phyloP scores from a whole-genome alignment of 805 yeast species.

The Yarrowia divulgata region DNA sequence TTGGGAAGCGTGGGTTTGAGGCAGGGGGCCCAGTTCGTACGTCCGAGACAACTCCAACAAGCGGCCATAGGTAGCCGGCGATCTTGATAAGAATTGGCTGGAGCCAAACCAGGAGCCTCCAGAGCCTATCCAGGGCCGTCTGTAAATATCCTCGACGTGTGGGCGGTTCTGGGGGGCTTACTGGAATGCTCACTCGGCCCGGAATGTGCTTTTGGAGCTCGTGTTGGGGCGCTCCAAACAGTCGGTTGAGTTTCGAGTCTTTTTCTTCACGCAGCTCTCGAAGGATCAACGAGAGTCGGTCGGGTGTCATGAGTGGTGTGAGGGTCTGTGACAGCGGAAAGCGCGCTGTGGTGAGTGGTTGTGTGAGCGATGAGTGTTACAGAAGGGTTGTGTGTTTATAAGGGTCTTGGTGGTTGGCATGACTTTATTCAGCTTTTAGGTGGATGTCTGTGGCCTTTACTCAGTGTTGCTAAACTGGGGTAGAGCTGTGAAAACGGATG shows the following conservation, averaged over 20 bases:
- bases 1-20: background rate
- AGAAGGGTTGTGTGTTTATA: too few species aligned
- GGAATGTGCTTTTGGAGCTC: background rate
- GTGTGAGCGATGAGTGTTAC: background rate
- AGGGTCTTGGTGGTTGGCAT: too few species aligned
- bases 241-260: background rate
- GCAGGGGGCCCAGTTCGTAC: slow-evolving; percentile 16
- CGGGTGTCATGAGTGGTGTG: slow-evolving; percentile 7
- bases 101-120: slow-evolving; percentile 16
- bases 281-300: background rate
- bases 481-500: too few species aligned
- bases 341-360: slow-evolving; percentile 6
- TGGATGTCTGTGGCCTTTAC: too few species aligned
- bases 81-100: slow-evolving; percentile 20
- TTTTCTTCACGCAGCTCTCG: slow-evolving; percentile 3
- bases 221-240: background rate
- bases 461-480: too few species aligned
- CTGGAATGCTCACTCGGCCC: background rate
- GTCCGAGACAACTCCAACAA: slow-evolving; percentile 15
- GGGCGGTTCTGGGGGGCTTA: background rate
- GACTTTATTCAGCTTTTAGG: too few species aligned
- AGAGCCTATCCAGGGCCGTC: slow-evolving; percentile 12
- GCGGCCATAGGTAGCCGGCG: slow-evolving; percentile 16
- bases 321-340: slow-evolving; percentile 1
- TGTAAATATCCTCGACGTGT: slow-evolving; percentile 5